Conservation (phyloP, 768 basidiomycete species). For the Hortiboletus campestris region DNA sequence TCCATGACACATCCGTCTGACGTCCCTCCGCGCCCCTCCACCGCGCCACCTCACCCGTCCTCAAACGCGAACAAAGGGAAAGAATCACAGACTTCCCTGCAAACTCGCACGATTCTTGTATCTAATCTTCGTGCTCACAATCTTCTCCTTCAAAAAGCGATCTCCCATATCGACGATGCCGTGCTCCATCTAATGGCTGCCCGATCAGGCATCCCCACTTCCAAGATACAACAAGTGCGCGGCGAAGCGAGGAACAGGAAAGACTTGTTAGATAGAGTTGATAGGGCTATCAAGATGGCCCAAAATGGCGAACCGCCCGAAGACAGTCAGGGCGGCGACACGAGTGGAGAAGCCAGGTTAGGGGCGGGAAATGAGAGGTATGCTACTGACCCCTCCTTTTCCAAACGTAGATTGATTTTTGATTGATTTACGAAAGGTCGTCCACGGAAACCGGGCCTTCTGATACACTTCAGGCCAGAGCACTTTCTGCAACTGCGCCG, state of each 20-base stretch:
- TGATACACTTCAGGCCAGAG: not conserved
- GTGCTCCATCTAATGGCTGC: conserved; percentile 31
- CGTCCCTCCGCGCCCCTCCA: conserved; percentile 26
- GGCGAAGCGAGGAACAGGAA: conserved; percentile 31
- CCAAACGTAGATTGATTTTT: conserved; percentile 3
- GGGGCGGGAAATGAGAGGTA: conserved; percentile 15
- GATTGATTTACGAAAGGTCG: conserved; percentile 14
- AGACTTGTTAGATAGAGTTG: conserved; percentile 30
- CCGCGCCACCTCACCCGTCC: conserved; percentile 27
- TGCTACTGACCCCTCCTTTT: not conserved
- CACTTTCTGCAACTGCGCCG: conserved; percentile 3
- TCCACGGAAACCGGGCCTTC: not conserved
- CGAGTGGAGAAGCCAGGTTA: not conserved
- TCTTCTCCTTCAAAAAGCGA: conserved; percentile 32
- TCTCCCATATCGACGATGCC: conserved; percentile 32
- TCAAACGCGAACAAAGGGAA: conserved; percentile 11
- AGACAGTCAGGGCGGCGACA: not conserved
- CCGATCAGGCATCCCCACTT: conserved; percentile 31
- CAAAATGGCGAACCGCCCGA: conserved; percentile 14
- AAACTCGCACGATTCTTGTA: conserved; percentile 21
- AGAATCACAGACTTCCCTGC: conserved; percentile 10
- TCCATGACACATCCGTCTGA: conserved; percentile 10
- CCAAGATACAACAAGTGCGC: conserved; percentile 31
- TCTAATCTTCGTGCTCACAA: conserved; percentile 31
- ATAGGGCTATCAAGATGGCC: conserved; percentile 31